These are phyloP conservation scores for Fragilaria crotonensis DNA, from an alignment of 108 stramenopile genomes.

Conservation along the genomic window DNA sequence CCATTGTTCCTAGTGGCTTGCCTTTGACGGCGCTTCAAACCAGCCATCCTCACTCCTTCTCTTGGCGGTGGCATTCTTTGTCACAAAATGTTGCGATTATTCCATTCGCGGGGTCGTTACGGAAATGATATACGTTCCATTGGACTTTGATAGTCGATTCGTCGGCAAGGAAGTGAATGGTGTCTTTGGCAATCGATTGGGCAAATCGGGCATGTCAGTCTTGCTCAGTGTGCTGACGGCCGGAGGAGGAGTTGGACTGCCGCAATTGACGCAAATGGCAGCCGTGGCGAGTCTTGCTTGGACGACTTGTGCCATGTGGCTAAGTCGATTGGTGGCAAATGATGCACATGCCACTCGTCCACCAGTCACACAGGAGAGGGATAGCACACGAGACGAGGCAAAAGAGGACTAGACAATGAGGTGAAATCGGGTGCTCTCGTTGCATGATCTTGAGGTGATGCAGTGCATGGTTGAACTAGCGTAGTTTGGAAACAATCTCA, in stretches of 20 bases:
- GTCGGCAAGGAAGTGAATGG: conserved; percentile 83
- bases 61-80: conserved; percentile 48
- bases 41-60: conserved; percentile 46
- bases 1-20: conserved; percentile 24
- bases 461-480: too few species aligned
- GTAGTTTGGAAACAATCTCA: too few species aligned
- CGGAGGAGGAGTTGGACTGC: conserved; percentile 4
- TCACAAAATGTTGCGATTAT: conserved; percentile 64
- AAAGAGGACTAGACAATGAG: conserved; percentile 23
- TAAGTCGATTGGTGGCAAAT: conserved; percentile 33
- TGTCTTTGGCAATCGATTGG: conserved; percentile 82
- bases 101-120: conserved; percentile 63
- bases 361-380: too few species aligned
- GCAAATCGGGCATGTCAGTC: conserved; percentile 77
- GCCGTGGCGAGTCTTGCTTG: conserved; percentile 21
- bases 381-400: conserved; percentile 30
- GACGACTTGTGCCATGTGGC: conserved; percentile 26
- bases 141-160: conserved; percentile 71
- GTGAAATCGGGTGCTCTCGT: neutral
- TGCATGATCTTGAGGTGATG: too few species aligned
- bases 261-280: conserved; percentile 1
- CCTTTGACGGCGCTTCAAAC: conserved; percentile 11
- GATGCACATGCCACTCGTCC: too few species aligned
- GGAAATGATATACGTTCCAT: conserved; percentile 69
- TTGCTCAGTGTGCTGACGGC: conserved; percentile 36